Conservation (phyloP, 805 yeast genomes). For the Hanseniaspora guilliermondii region DNA sequence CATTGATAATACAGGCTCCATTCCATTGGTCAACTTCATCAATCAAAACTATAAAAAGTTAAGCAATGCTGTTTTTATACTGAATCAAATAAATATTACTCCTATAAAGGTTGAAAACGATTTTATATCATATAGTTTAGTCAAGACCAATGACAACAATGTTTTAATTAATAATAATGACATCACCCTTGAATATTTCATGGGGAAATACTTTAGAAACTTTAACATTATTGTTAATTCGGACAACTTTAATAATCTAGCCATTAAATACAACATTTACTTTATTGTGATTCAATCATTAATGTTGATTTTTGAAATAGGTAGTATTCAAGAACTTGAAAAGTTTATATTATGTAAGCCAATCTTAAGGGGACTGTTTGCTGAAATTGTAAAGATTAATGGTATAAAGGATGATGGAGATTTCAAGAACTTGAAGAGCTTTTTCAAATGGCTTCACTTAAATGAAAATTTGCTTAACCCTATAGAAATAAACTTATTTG, state of each 20-base stretch:
- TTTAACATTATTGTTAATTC: background rate
- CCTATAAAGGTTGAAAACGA: constrained; percentile 23
- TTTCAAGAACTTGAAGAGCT: constrained; percentile 50
- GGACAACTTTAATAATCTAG: constrained; percentile 42
- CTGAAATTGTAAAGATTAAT: constrained; percentile 60
- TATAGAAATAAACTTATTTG: constrained; percentile 28
- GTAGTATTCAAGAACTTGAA: constrained; percentile 45
- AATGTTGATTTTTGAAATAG: constrained; percentile 58
- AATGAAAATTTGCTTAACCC: constrained; percentile 29
- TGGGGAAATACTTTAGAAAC: constrained; percentile 31
- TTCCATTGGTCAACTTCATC: background rate
- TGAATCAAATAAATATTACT: constrained; percentile 20
- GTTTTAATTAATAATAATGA: constrained; percentile 27
- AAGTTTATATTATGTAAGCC: constrained; percentile 75
- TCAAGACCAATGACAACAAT: constrained; percentile 33
- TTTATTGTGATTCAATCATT: constrained; percentile 67
- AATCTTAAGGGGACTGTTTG: constrained; percentile 62
- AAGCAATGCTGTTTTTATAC: background rate
- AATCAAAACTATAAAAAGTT: background rate
- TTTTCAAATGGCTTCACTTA: constrained; percentile 33
- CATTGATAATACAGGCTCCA: constrained; percentile 6
- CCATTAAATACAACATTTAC: constrained; percentile 73
- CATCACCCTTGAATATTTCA: constrained; percentile 24
- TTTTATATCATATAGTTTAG: constrained; percentile 30
- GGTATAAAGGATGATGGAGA: constrained; percentile 32